A percentile compares a stretch with the other conserved stretches of the same genome.
phyloP scores from a whole-genome alignment of 805 yeast species.

The Ogataea nitratoaversa region DNA sequence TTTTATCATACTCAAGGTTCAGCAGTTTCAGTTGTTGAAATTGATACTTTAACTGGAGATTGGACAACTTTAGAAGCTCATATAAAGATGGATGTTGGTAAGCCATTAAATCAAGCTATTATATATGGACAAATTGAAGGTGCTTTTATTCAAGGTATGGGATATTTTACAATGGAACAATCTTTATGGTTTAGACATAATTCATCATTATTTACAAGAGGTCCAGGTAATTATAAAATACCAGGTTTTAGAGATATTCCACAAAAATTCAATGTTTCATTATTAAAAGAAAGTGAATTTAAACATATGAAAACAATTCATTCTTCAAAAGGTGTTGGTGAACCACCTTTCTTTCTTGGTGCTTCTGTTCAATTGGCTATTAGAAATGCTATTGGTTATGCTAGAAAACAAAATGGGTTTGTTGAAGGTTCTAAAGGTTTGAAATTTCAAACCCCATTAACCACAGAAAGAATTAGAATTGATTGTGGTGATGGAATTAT shows the following conservation, averaged over 20 bases:
- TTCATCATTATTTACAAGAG: constrained; percentile 40
- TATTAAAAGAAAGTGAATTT: constrained; percentile 38
- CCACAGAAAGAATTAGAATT: constrained; percentile 40
- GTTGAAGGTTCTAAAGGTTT: constrained; percentile 19
- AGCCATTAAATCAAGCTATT: constrained; percentile 44
- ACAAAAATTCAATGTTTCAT: constrained; percentile 38
- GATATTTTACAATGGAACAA: constrained; percentile 45
- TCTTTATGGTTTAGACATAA: constrained; percentile 40
- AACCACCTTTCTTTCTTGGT: constrained; percentile 47
- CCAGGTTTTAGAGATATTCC: constrained; percentile 48
- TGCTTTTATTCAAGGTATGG: constrained; percentile 47
- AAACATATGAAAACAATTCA: constrained; percentile 40
- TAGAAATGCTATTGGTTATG: constrained; percentile 37
- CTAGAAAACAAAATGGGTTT: constrained; percentile 31
- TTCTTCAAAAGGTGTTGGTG: constrained; percentile 45
- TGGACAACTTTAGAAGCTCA: constrained; percentile 40
- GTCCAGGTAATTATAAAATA: constrained; percentile 47
- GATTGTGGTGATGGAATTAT: constrained; percentile 35
- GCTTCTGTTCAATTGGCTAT: constrained; percentile 40
- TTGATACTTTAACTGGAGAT: constrained; percentile 45
- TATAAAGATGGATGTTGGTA: constrained; percentile 46
- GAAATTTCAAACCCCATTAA: constrained; percentile 36
- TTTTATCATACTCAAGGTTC: constrained; percentile 45
- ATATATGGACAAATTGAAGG: constrained; percentile 51
- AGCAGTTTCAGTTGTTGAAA: constrained; percentile 40